These are phyloP conservation scores for Aspergillus avenaceus DNA, from an alignment of 495 filamentous ascomycete genomes.

Conservation along the genomic window DNA sequence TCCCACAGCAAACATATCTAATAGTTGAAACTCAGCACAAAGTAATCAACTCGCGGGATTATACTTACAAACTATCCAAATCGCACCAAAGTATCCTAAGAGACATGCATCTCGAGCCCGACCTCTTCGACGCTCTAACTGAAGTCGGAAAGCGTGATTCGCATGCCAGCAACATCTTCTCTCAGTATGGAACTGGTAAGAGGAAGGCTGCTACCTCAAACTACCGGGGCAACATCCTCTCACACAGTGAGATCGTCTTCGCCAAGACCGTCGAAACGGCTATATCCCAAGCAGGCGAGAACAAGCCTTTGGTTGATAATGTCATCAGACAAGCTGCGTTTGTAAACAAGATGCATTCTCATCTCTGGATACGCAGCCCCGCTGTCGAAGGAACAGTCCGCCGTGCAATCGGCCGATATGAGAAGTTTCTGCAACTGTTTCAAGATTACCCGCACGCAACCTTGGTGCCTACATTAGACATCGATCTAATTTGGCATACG, in stretches of 20 bases:
- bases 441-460: constrained; percentile 8
- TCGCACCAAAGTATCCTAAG: constrained; percentile 1
- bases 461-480: constrained; percentile 23
- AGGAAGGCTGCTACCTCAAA: neutral
- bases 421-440: constrained; percentile 26
- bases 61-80: constrained; percentile 8
- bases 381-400: constrained; percentile 21
- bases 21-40: constrained; percentile 10
- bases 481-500: constrained; percentile 35
- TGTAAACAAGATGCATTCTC: constrained; percentile 21
- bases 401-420: constrained; percentile 20
- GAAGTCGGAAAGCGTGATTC: neutral
- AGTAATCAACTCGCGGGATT: constrained; percentile 5
- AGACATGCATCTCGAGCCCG: neutral
- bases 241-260: neutral
- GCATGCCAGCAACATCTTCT: neutral
- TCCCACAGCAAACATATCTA: no score
- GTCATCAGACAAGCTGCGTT: constrained; percentile 20
- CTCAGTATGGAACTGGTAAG: neutral
- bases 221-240: neutral
- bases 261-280: neutral
- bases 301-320: constrained; percentile 3
- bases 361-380: constrained; percentile 29
- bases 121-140: constrained; percentile 1
- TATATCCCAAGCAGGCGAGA: neutral